Conservation (phyloP, 441 rosid genomes). For the Populus hybrid region DNA sequence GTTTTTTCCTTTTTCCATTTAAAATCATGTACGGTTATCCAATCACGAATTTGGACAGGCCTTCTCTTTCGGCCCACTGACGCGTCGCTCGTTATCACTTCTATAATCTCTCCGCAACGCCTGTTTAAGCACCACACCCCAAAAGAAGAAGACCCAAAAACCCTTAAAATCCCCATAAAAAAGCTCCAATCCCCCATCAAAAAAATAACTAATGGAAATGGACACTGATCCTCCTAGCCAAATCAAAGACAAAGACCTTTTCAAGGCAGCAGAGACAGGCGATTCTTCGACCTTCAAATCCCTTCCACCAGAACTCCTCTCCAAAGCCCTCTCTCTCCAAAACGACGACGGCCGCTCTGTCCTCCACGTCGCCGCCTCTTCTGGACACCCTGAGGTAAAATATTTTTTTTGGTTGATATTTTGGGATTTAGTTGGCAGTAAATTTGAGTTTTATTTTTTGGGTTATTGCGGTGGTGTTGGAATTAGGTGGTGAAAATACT, state of each 20-base stretch:
- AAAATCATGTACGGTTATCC: not conserved
- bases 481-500: conserved; percentile 58
- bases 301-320: conserved; percentile 47
- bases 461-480: conserved; percentile 3
- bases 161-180: not conserved
- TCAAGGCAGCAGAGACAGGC: conserved; percentile 80
- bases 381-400: conserved; percentile 46
- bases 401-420: no score
- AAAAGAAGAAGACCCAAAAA: not conserved
- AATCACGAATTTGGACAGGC: not conserved
- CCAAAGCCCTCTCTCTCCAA: conserved; percentile 42
- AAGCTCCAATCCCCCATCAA: not conserved
- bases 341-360: conserved; percentile 90
- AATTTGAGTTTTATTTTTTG: not conserved
- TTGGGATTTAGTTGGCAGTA: not conserved
- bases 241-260: conserved; percentile 52
- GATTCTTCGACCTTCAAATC: conserved; percentile 51
- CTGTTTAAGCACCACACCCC: not conserved
- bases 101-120: not conserved
- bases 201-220: conserved; percentile 25
- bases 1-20: no score
- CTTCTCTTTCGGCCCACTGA: not conserved
- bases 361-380: conserved; percentile 77
- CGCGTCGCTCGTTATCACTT: not conserved
- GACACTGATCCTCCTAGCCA: conserved; percentile 36